phyloP scores from a whole-genome alignment of 805 yeast genomes.

The Cyberlindnera americana region DNA sequence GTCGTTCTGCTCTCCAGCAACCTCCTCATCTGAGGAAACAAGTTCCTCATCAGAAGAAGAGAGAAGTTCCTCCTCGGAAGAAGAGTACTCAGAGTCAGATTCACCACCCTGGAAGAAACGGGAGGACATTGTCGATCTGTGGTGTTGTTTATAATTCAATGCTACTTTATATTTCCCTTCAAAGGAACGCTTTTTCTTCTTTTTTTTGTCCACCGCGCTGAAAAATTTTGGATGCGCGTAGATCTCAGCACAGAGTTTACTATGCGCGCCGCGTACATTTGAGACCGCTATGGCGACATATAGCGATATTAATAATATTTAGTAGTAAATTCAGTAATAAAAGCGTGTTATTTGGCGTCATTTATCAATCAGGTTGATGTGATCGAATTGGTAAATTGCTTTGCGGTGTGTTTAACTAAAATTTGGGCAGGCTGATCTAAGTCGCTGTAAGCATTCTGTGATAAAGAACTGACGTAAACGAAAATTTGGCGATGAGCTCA shows the following conservation, averaged over 20 bases:
- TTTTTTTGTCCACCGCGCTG: slow-evolving; percentile 16
- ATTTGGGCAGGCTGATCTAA: too few relatives aligned
- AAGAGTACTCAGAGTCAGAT: slow-evolving; percentile 41
- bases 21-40: slow-evolving; percentile 26
- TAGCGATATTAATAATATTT: too few relatives aligned
- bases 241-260: slow-evolving; percentile 4
- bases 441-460: too few relatives aligned
- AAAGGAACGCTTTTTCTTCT: slow-evolving; percentile 17
- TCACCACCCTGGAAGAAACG: slow-evolving; percentile 73
- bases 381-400: too few relatives aligned
- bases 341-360: slow-evolving; percentile 1
- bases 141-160: neutral
- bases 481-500: too few relatives aligned
- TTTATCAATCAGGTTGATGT: too few relatives aligned
- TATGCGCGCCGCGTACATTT: slow-evolving; percentile 14
- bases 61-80: slow-evolving; percentile 42
- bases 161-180: neutral
- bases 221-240: slow-evolving; percentile 18
- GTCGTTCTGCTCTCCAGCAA: slow-evolving; percentile 26
- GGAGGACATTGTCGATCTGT: slow-evolving; percentile 53
- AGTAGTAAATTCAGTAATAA: too few relatives aligned
- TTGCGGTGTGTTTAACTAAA: too few relatives aligned
- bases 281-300: too few relatives aligned
- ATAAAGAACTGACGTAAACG: too few relatives aligned
- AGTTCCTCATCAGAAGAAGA: slow-evolving; percentile 28